phyloP scores from a whole-genome alignment of 352 stramenopile genomes.

The Pilasporangium apinafurcum region DNA sequence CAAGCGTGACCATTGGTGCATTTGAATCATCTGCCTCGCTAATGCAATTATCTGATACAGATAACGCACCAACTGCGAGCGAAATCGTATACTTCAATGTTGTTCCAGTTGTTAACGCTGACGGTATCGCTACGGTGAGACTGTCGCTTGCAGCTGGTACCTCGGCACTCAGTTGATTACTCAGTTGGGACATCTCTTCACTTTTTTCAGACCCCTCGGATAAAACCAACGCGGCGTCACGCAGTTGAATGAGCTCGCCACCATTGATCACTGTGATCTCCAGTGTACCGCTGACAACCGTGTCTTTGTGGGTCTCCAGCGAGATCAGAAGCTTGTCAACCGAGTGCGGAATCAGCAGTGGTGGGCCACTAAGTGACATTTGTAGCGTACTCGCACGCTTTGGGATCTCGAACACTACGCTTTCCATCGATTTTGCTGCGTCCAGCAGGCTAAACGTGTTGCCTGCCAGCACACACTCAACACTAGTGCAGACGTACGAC shows the following conservation, averaged over 20 bases:
- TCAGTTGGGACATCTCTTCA: too few species aligned
- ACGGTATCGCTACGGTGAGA: constrained; percentile 14
- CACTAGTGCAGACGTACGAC: constrained; percentile 36
- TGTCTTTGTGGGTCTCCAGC: constrained; percentile 41
- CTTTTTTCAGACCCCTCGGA: too few species aligned
- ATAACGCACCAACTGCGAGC: constrained; percentile 6
- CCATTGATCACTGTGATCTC: constrained; percentile 29
- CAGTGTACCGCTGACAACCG: constrained; percentile 32
- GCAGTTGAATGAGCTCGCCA: constrained; percentile 1
- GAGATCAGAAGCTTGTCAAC: constrained; percentile 35
- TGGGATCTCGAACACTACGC: constrained; percentile 39
- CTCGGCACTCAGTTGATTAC: too few species aligned
- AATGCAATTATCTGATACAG: too few species aligned
- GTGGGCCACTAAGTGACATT: constrained; percentile 35
- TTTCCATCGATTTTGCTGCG: constrained; percentile 12
- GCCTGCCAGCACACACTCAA: constrained; percentile 53
- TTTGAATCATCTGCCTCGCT: constrained; percentile 3
- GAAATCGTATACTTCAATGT: constrained; percentile 17
- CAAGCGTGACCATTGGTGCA: constrained; percentile 4
- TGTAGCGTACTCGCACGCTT: constrained; percentile 44
- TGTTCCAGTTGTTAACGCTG: constrained; percentile 9
- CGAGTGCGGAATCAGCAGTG: constrained; percentile 35
- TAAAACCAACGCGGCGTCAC: too few species aligned
- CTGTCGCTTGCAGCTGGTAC: constrained; percentile 2
- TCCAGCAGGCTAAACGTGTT: constrained; percentile 44